Conservation (phyloP, 768 basidiomycete genomes). For the Clathrus columnatus region DNA sequence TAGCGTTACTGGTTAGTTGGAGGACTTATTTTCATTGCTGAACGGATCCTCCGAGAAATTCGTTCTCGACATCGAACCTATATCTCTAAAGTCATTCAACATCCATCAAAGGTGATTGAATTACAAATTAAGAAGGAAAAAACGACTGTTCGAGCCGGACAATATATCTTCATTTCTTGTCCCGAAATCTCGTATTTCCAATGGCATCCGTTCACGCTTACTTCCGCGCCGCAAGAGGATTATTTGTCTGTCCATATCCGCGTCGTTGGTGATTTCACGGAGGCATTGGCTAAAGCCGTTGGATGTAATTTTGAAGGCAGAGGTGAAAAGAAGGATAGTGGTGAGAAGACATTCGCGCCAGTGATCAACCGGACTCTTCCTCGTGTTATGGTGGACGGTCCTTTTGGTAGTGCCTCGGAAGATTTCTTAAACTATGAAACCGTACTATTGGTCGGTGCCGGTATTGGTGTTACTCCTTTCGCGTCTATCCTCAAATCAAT, state of each 20-base stretch:
- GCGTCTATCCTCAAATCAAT: conserved; percentile 87
- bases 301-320: conserved; percentile 72
- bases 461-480: conserved; percentile 95
- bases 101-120: conserved; percentile 91
- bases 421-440: conserved; percentile 89
- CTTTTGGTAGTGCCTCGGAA: conserved; percentile 88
- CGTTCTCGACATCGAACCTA: conserved; percentile 86
- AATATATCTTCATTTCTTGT: conserved; percentile 89
- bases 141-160: conserved; percentile 72
- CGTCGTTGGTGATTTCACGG: conserved; percentile 85
- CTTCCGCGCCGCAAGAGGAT: conserved; percentile 91
- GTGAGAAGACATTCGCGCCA: conserved; percentile 48
- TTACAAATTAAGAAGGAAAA: conserved; percentile 97
- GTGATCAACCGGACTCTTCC: conserved; percentile 70
- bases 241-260: conserved; percentile 93
- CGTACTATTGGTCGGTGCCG: conserved; percentile 82
- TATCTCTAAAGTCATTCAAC: conserved; percentile 91
- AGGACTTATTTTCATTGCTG: conserved; percentile 74
- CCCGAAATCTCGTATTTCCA: conserved; percentile 92
- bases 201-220: conserved; percentile 96
- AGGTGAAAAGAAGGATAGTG: conserved; percentile 37
- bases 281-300: conserved; percentile 67
- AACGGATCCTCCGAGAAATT: conserved; percentile 88
- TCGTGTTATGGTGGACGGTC: conserved; percentile 92
- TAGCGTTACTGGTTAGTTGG: conserved; percentile 89